Evolutionary conservation across 768 basidiomycete species (phyloP).

Genomic region (Phlebiopsis gigantea): DNA sequence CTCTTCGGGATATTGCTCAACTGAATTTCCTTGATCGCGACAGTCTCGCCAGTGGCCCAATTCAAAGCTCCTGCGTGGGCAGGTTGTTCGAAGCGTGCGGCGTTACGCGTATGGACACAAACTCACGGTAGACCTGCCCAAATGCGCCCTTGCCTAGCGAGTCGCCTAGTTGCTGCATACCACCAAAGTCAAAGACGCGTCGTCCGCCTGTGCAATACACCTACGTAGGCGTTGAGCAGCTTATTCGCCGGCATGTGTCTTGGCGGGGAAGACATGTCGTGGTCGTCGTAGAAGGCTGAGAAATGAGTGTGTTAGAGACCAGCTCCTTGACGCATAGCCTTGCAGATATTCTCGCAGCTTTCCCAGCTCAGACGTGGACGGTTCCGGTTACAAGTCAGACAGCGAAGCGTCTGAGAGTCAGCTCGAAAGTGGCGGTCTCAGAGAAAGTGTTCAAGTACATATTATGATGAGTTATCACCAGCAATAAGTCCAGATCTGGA

Average conservation of each 20-base stretch:
- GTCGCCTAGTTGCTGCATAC: slow-evolving; percentile 84
- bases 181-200: background rate
- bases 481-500: background rate
- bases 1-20: slow-evolving; percentile 89
- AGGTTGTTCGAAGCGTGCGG: background rate
- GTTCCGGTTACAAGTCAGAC: slow-evolving; percentile 4
- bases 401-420: slow-evolving; percentile 1
- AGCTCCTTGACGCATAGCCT: slow-evolving; percentile 6
- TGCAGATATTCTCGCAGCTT: background rate
- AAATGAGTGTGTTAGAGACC: slow-evolving; percentile 5
- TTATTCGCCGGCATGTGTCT: slow-evolving; percentile 21
- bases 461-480: background rate
- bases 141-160: slow-evolving; percentile 95
- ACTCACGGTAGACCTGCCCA: slow-evolving; percentile 94
- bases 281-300: background rate
- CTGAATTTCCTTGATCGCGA: slow-evolving; percentile 97
- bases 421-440: slow-evolving; percentile 3
- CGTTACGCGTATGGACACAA: background rate
- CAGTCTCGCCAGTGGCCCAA: slow-evolving; percentile 96
- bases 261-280: slow-evolving; percentile 16
- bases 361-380: background rate
- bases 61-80: slow-evolving; percentile 82
- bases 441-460: background rate
- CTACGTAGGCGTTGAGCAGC: slow-evolving; percentile 25
- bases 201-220: slow-evolving; percentile 4